Evolutionary conservation across 257 asterid species (phyloP).

Genomic region (Henckelia pumila): DNA sequence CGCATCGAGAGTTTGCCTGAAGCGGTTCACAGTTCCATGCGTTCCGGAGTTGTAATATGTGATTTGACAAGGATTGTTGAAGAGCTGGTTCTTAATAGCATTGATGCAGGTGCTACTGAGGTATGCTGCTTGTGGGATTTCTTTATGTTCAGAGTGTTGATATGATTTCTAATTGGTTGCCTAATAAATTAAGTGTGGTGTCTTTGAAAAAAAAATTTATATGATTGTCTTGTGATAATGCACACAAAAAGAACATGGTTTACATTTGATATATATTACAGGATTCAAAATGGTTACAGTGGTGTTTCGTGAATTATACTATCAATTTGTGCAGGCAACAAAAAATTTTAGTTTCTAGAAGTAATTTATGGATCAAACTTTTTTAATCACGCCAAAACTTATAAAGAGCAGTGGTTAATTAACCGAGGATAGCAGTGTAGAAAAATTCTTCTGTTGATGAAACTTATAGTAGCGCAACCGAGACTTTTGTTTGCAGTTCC

Average conservation of each 20-base stretch:
- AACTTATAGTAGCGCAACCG: neutral
- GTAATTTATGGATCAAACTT: neutral
- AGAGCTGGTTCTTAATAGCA: conserved; percentile 79
- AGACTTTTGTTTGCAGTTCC: conserved; percentile 14
- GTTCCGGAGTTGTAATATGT: conserved; percentile 66
- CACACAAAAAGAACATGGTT: conserved; percentile 1
- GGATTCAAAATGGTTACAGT: conserved; percentile 1
- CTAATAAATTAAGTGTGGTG: conserved; percentile 6
- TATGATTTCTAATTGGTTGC: conserved; percentile 13
- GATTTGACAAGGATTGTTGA: conserved; percentile 84
- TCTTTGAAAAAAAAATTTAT: neutral
- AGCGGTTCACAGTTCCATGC: conserved; percentile 59
- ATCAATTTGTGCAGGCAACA: too few species aligned
- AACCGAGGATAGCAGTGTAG: conserved; percentile 5
- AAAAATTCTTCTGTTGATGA: conserved; percentile 14
- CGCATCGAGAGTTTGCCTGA: conserved; percentile 68
- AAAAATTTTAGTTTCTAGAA: neutral
- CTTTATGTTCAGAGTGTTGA: conserved; percentile 1
- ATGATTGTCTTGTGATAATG: neutral
- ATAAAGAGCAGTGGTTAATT: conserved; percentile 10
- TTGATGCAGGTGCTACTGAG: conserved; percentile 88
- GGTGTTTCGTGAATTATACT: neutral
- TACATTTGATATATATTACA: neutral
- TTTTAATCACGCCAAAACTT: conserved; percentile 1
- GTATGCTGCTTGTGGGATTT: conserved; percentile 28